Conservation (phyloP, 2,329 filamentous ascomycete genomes). For the Emmonsia crescens region DNA sequence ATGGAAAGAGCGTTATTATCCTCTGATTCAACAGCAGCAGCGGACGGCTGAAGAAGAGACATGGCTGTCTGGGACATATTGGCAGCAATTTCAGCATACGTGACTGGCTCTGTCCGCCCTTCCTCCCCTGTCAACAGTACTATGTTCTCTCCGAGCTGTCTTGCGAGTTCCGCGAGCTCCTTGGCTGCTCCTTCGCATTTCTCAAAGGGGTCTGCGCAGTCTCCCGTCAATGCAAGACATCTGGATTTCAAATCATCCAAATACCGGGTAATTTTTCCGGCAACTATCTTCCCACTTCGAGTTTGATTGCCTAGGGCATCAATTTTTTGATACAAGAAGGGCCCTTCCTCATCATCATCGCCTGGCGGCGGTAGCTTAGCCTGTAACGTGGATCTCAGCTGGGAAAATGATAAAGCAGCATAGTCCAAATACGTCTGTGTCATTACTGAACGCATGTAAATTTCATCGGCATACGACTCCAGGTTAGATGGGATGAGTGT, state of each 20-base stretch:
- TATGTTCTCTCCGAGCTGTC: constrained; percentile 56
- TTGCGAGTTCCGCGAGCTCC: constrained; percentile 55
- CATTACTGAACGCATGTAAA: constrained; percentile 64
- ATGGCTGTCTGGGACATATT: constrained; percentile 38
- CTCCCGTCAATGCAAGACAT: constrained; percentile 60
- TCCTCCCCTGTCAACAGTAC: constrained; percentile 60
- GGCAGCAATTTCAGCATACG: constrained; percentile 54
- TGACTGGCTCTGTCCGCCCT: constrained; percentile 56
- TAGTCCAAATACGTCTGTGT: constrained; percentile 77
- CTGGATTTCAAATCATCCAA: constrained; percentile 67
- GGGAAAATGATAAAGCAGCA: constrained; percentile 55
- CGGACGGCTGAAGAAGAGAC: constrained; percentile 19
- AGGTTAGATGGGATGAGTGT: constrained; percentile 62
- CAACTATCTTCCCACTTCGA: constrained; percentile 71
- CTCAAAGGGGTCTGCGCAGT: constrained; percentile 59
- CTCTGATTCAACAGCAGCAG: constrained; percentile 16
- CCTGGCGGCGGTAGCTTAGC: constrained; percentile 48
- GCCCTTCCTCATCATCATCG: constrained; percentile 59
- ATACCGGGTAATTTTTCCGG: constrained; percentile 64
- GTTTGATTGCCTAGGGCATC: constrained; percentile 65
- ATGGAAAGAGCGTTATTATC: constrained; percentile 54
- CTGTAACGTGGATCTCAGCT: constrained; percentile 56
- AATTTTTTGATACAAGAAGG: constrained; percentile 58
- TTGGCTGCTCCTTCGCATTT: constrained; percentile 54
- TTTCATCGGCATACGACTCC: constrained; percentile 64